Conservation (phyloP, 805 yeast species). For the Isabelozyma gotoi region DNA sequence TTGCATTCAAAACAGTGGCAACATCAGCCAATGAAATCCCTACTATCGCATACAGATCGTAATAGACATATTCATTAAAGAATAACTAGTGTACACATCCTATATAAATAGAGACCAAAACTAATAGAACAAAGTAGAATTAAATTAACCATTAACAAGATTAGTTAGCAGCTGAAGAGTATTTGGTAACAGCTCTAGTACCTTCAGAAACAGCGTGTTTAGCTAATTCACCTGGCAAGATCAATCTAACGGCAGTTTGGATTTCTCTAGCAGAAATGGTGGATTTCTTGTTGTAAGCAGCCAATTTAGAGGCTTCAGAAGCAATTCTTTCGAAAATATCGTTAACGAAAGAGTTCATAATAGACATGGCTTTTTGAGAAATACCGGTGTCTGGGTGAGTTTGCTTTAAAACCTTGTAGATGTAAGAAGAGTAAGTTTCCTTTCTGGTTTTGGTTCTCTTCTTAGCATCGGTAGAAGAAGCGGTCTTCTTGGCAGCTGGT, state of each 20-base stretch:
- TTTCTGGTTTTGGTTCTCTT: conserved; percentile 94
- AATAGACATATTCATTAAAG: conserved; percentile 8
- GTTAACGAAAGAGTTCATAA: conserved; percentile 97
- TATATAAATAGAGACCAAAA: conserved; percentile 3
- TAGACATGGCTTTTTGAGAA: conserved; percentile 97
- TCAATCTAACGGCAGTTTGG: conserved; percentile 97
- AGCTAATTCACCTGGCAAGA: conserved; percentile 97
- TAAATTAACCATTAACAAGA: conserved; percentile 6
- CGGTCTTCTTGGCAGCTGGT: conserved; percentile 85
- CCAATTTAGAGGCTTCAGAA: conserved; percentile 95
- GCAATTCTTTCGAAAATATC: conserved; percentile 98
- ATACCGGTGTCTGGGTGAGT: conserved; percentile 99
- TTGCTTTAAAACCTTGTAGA: conserved; percentile 97
- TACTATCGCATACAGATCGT: too few species aligned
- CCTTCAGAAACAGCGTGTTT: conserved; percentile 99
- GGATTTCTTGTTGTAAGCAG: conserved; percentile 98
- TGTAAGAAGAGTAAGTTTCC: conserved; percentile 97
- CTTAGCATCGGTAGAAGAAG: conserved; percentile 75
- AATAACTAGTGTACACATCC: conserved; percentile 12
- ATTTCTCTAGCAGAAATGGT: conserved; percentile 98
- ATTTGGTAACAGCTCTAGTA: conserved; percentile 96
- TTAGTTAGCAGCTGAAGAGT: conserved; percentile 65
- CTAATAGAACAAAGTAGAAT: conserved; percentile 5
- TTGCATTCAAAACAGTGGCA: too few species aligned
- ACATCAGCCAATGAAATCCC: too few species aligned